Conservation (phyloP, 495 filamentous ascomycete species). For the Trichocladium uniseriatum region DNA sequence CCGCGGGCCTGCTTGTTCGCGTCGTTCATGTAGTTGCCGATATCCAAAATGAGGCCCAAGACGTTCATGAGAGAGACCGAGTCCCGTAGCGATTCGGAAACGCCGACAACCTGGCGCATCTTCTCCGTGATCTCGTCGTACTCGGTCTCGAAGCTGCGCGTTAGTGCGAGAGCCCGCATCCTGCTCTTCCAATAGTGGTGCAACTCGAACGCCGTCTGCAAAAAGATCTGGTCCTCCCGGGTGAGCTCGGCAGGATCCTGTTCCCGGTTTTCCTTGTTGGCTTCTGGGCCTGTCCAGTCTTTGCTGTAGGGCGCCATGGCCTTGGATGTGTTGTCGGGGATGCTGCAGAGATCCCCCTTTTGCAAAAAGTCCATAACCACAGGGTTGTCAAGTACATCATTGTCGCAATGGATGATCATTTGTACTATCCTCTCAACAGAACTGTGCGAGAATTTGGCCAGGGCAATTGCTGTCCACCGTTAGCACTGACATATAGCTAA, state of each 20-base stretch:
- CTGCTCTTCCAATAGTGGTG: constrained; percentile 98
- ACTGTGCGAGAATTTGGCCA: constrained; percentile 77
- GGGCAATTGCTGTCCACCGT: constrained; percentile 59
- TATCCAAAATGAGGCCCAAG: constrained; percentile 88
- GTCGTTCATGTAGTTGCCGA: constrained; percentile 99
- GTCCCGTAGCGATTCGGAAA: constrained; percentile 81
- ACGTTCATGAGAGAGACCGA: constrained; percentile 93
- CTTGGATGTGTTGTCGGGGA: constrained; percentile 85
- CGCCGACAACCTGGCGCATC: constrained; percentile 69
- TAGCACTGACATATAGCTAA: constrained; percentile 7
- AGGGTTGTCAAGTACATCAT: constrained; percentile 78
- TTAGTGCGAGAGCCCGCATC: constrained; percentile 82
- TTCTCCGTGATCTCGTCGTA: constrained; percentile 84
- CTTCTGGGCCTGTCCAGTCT: constrained; percentile 91
- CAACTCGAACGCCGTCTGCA: constrained; percentile 86
- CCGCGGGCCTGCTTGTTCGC: constrained; percentile 95
- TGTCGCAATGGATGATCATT: constrained; percentile 93
- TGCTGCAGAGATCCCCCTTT: constrained; percentile 80
- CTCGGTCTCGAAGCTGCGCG: constrained; percentile 74
- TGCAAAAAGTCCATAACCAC: constrained; percentile 98
- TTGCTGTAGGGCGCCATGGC: constrained; percentile 88
- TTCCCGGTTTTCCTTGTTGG: constrained; percentile 67
- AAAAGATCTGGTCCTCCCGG: constrained; percentile 87
- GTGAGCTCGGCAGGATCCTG: constrained; percentile 84
- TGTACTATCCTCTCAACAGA: constrained; percentile 76